These are phyloP conservation scores for Xerocomus minutiporus DNA, from an alignment of 1,284 basidiomycete species.

Conservation along the genomic window DNA sequence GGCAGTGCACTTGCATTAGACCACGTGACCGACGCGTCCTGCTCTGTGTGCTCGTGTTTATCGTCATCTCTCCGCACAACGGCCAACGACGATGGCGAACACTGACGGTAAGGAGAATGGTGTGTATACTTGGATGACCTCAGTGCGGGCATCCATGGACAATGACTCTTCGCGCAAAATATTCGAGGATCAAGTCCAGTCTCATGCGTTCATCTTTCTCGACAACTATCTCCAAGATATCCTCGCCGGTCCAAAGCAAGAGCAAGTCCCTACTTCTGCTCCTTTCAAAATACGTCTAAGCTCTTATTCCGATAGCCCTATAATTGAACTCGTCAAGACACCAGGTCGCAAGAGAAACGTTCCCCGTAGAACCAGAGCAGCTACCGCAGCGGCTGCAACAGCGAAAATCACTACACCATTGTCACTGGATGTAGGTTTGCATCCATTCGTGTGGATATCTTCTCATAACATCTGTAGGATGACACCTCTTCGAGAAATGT, in stretches of 20 bases:
- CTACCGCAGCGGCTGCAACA: slow-evolving; percentile 41
- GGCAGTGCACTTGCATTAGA: slow-evolving; percentile 4
- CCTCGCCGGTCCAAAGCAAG: slow-evolving; percentile 56
- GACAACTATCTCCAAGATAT: slow-evolving; percentile 74
- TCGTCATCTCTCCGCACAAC: neutral
- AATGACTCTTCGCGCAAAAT: slow-evolving; percentile 65
- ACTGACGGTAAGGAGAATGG: slow-evolving; percentile 24
- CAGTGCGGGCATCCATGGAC: slow-evolving; percentile 62
- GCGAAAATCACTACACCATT: slow-evolving; percentile 38
- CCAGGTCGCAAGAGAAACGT: slow-evolving; percentile 64
- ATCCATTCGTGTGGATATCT: neutral
- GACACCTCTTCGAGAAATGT: slow-evolving; percentile 38
- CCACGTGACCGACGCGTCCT: slow-evolving; percentile 32
- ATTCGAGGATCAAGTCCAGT: slow-evolving; percentile 68
- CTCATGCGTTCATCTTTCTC: slow-evolving; percentile 70
- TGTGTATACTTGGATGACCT: slow-evolving; percentile 60
- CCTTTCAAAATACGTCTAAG: neutral
- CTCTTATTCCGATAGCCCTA: slow-evolving; percentile 41
- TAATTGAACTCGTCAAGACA: slow-evolving; percentile 80
- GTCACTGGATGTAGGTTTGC: slow-evolving; percentile 44
- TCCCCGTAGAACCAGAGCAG: slow-evolving; percentile 46
- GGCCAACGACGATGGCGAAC: slow-evolving; percentile 13
- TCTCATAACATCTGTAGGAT: slow-evolving; percentile 28
- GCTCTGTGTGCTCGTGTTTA: slow-evolving; percentile 17
- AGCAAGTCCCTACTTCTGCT: slow-evolving; percentile 37